A percentile compares a stretch with the other conserved stretches of the same genome.
Evolutionary conservation across 169 alveolate species (phyloP).

Genomic region (Eimeria praecox): DNA sequence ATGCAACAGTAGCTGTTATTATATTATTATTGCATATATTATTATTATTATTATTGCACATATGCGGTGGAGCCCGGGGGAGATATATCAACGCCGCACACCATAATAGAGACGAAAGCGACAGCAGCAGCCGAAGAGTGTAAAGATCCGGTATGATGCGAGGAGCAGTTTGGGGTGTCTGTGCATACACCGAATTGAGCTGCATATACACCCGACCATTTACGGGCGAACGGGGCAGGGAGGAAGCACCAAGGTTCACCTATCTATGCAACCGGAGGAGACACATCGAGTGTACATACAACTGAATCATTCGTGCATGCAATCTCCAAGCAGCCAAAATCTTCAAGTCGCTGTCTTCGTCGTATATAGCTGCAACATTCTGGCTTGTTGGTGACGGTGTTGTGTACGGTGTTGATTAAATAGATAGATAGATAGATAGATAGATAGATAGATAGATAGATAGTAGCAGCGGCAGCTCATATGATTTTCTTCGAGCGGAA

Average conservation of each 20-base stretch:
- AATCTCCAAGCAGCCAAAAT: neutral
- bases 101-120: neutral
- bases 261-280: neutral
- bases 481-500: slow-evolving; percentile 80
- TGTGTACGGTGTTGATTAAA: too few relatives aligned
- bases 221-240: neutral
- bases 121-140: neutral
- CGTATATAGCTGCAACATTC: neutral
- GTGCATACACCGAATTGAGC: neutral
- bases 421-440: too few relatives aligned
- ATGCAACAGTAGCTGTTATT: neutral
- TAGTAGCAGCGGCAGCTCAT: neutral
- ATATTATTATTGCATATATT: too few relatives aligned
- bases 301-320: neutral
- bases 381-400: neutral
- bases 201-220: neutral
- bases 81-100: neutral
- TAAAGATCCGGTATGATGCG: neutral
- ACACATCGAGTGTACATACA: neutral
- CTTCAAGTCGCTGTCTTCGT: neutral
- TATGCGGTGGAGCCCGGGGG: neutral
- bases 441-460: too few relatives aligned
- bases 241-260: neutral
- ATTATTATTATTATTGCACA: too few relatives aligned
- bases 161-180: neutral